Conservation (phyloP, 2,329 filamentous ascomycete species). For the Xylaria sp. region DNA sequence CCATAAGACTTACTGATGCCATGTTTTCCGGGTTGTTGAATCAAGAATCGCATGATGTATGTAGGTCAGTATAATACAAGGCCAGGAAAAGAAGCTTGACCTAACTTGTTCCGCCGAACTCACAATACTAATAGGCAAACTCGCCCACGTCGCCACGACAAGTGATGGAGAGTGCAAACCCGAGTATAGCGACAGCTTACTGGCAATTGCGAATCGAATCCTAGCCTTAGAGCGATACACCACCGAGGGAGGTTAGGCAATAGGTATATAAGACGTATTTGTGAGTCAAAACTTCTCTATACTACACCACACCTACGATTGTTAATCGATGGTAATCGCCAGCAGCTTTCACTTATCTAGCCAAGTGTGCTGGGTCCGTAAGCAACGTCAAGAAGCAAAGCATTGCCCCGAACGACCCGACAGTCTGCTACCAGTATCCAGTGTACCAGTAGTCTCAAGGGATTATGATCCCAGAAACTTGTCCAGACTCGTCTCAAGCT, state of each 20-base stretch:
- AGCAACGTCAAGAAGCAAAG: constrained; percentile 1
- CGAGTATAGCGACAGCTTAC: too few relatives aligned
- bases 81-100: background rate
- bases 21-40: background rate
- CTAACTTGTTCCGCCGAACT: background rate
- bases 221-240: background rate
- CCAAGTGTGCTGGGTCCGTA: background rate
- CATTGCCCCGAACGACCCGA: constrained; percentile 1
- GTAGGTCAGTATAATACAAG: background rate
- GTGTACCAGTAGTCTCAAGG: constrained; percentile 1
- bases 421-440: background rate
- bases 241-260: background rate
- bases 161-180: background rate
- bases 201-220: background rate
- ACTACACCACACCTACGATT: background rate
- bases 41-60: background rate
- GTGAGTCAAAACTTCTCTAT: background rate
- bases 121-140: background rate
- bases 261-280: background rate
- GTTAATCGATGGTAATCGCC: background rate
- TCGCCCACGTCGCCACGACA: background rate
- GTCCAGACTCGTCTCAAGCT: constrained; percentile 6
- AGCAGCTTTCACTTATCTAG: background rate
- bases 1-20: background rate
- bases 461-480: constrained; percentile 15